These are phyloP conservation scores for Hemileia vastatrix DNA, from an alignment of 1,284 basidiomycete species.

Conservation along the genomic window DNA sequence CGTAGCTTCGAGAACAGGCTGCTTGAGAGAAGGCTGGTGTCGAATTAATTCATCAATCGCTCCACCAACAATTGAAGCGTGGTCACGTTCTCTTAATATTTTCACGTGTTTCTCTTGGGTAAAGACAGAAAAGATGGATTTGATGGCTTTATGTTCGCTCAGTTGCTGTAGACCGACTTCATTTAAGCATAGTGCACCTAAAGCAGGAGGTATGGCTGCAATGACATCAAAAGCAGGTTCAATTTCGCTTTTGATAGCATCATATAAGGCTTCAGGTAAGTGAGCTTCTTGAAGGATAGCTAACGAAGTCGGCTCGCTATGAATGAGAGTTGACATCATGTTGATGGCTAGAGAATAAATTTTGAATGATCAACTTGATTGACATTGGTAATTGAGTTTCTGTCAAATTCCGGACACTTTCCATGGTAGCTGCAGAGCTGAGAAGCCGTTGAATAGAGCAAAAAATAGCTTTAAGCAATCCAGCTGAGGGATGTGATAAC, in stretches of 20 bases:
- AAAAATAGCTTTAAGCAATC: slow-evolving; percentile 73
- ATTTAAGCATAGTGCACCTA: slow-evolving; percentile 92
- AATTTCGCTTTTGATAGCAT: slow-evolving; percentile 68
- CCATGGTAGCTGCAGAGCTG: slow-evolving; percentile 84
- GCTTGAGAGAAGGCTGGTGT: slow-evolving; percentile 83
- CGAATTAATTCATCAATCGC: slow-evolving; percentile 90
- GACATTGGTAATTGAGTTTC: slow-evolving; percentile 80
- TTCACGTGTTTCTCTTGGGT: slow-evolving; percentile 75
- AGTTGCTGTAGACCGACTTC: slow-evolving; percentile 76
- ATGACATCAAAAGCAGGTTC: slow-evolving; percentile 86
- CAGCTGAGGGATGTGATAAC: slow-evolving; percentile 30
- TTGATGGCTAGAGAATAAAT: slow-evolving; percentile 83
- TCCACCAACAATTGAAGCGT: slow-evolving; percentile 74
- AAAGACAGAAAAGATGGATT: slow-evolving; percentile 73
- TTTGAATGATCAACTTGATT: slow-evolving; percentile 76
- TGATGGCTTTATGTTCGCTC: slow-evolving; percentile 61
- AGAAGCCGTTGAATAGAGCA: slow-evolving; percentile 93
- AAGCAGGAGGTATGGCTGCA: slow-evolving; percentile 84
- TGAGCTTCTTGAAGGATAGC: slow-evolving; percentile 83
- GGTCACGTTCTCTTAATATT: slow-evolving; percentile 84
- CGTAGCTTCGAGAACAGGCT: slow-evolving; percentile 64
- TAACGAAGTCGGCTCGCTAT: slow-evolving; percentile 96
- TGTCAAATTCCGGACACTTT: slow-evolving; percentile 86
- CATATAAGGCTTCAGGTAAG: slow-evolving; percentile 80
- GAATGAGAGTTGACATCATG: slow-evolving; percentile 94